Evolutionary conservation across 352 stramenopile genomes (phyloP).

Genomic region (Ophiocytium majus): DNA sequence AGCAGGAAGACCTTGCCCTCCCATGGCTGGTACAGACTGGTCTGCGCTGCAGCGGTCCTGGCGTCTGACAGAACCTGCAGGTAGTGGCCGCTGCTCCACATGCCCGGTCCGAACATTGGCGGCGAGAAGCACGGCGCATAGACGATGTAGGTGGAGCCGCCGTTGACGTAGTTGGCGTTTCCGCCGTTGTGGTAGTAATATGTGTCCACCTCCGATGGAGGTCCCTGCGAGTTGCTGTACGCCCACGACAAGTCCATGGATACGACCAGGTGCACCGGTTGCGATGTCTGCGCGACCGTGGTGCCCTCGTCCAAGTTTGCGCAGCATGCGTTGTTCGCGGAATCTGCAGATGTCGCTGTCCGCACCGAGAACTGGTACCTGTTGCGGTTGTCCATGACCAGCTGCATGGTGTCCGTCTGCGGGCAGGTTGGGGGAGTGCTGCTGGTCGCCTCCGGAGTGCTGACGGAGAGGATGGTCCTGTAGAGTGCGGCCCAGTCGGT

Average conservation of each 20-base stretch:
- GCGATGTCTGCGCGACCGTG: too few species aligned
- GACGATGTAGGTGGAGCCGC: neutral
- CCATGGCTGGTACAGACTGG: neutral
- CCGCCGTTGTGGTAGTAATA: neutral
- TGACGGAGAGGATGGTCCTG: neutral
- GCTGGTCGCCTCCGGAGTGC: neutral
- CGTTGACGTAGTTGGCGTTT: neutral
- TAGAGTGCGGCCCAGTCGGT: neutral
- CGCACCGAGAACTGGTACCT: neutral
- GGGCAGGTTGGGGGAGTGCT: too few species aligned
- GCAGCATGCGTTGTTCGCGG: too few species aligned
- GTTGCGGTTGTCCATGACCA: neutral
- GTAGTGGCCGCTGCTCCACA: neutral
- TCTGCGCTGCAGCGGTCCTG: neutral
- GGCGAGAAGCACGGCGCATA: neutral
- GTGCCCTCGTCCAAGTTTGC: neutral
- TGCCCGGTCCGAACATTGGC: neutral
- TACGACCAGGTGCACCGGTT: neutral
- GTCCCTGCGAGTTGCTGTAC: too few species aligned
- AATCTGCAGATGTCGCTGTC: neutral
- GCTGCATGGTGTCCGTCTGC: too few species aligned
- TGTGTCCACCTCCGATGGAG: neutral
- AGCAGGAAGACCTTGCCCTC: neutral
- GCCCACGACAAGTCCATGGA: neutral
- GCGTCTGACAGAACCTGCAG: neutral